Conservation (phyloP, 2,329 filamentous ascomycete genomes). For the Ophiosphaerella herpotricha region DNA sequence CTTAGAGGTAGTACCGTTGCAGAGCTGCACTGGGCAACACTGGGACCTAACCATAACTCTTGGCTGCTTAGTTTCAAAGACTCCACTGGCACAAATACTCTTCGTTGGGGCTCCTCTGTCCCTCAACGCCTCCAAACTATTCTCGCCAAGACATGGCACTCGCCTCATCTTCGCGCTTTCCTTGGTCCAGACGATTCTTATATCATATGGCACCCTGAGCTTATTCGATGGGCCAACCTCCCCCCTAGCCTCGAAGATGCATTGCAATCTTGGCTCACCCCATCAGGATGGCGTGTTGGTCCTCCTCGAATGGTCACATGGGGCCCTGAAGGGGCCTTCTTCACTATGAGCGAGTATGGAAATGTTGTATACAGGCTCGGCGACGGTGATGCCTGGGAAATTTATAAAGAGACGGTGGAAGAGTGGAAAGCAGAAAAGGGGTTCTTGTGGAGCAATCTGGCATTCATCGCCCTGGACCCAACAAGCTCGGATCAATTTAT, state of each 20-base stretch:
- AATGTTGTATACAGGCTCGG: slow-evolving; percentile 36
- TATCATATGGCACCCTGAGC: slow-evolving; percentile 41
- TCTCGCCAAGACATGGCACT: slow-evolving; percentile 32
- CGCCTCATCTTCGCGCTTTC: slow-evolving; percentile 35
- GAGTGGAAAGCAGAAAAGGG: slow-evolving; percentile 39
- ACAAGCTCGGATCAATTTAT: slow-evolving; percentile 40
- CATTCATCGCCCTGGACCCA: slow-evolving; percentile 38
- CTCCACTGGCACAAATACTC: slow-evolving; percentile 23
- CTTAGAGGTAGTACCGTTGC: slow-evolving; percentile 28
- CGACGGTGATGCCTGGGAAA: slow-evolving; percentile 29
- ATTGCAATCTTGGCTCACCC: slow-evolving; percentile 44
- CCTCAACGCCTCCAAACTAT: slow-evolving; percentile 27
- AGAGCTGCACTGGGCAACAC: slow-evolving; percentile 38
- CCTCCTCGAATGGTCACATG: slow-evolving; percentile 40
- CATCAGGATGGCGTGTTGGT: slow-evolving; percentile 42
- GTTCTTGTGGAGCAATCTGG: slow-evolving; percentile 38
- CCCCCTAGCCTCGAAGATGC: slow-evolving; percentile 34
- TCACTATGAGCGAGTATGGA: slow-evolving; percentile 45
- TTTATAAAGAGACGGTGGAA: slow-evolving; percentile 41
- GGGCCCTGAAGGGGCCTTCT: slow-evolving; percentile 39
- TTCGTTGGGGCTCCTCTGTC: slow-evolving; percentile 35
- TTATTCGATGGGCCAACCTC: slow-evolving; percentile 39
- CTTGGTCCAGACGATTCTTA: slow-evolving; percentile 37
- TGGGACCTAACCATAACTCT: slow-evolving; percentile 35
- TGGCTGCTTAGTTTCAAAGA: slow-evolving; percentile 43